Base-by-base conservation (phyloP, 2,329 filamentous ascomycete species). In the Cyphellophora europaea region DNA sequence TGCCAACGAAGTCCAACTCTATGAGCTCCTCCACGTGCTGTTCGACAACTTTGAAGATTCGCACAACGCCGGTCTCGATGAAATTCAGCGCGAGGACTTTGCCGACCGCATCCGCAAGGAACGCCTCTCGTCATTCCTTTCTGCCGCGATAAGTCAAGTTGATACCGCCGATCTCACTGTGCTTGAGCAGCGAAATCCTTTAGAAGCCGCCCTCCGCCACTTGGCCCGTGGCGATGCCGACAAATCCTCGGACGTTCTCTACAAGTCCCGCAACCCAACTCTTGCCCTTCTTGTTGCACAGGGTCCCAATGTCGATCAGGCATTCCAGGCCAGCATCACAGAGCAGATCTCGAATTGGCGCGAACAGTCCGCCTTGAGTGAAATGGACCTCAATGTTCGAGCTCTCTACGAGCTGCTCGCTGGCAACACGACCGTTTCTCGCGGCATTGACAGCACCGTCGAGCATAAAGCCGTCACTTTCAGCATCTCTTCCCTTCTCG, bases 391-490 rank as follows among this genome's bases (percentile, higher is more conserved):
- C 45, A 70, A 85, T 1, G 75, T 94, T 29, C 80, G 91, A 36
- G 81, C 88, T 6, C 68, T 98, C 19, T 98, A 95, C 54, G 86
- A 93, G 56, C 71, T 98, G 17, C 67, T 95, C 8, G 77, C 85
- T 18, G 91, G 93, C 23, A 91, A 95, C 45, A 79, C 85, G n/a
- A 80, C 84, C 44, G 74, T 79, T 17, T 88, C 84, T 40, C 75
- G 87, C 47, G 91, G 89, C 8, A 52, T 56, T 2, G 80, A 77
- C 45, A 78, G 74, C 5, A 74, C 83, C 1, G 63, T 80, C 6
- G 91, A 96, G 57, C 85, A 96, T 58, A 79, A 82, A 29, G 72
- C 81, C 25, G 72, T 79, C 11, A 80, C 80, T 0, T 94, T 98
- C 53, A 71, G 78, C 35, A 83, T 98, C 45, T 83, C 86, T 1